Percentiles rank a stretch among this genome's conserved stretches.
Evolutionary conservation across 768 basidiomycete genomes (phyloP).

Genomic region (Fomitopsis serialis): DNA sequence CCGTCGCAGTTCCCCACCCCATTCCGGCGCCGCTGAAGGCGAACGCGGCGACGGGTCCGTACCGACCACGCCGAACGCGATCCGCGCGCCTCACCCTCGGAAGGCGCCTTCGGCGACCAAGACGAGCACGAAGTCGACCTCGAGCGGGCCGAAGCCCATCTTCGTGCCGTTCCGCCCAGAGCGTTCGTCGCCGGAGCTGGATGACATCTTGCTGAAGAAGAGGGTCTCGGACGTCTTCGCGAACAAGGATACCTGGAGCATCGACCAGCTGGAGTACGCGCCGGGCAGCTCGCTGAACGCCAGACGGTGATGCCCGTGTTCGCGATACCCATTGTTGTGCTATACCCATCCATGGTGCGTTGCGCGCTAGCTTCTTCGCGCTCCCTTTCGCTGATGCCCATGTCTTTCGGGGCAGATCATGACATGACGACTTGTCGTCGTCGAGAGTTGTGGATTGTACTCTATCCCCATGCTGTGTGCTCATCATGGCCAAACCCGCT

Average conservation of each 20-base stretch:
- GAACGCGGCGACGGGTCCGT: conserved; percentile 4
- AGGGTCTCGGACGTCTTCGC: conserved; percentile 24
- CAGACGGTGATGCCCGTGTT: conserved; percentile 12
- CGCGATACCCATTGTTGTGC: conserved; percentile 15
- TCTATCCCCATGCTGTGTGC: not conserved
- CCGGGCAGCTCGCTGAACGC: conserved; percentile 6
- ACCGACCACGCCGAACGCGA: conserved; percentile 5
- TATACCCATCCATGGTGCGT: conserved; percentile 16
- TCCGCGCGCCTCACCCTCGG: conserved; percentile 23
- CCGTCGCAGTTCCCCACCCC: conserved; percentile 43
- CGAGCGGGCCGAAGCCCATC: conserved; percentile 23
- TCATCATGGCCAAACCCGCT: not conserved
- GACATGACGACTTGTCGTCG: not conserved
- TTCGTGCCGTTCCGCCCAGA: conserved; percentile 49
- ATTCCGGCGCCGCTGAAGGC: conserved; percentile 29
- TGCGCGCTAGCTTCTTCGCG: conserved; percentile 6
- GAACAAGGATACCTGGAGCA: conserved; percentile 23
- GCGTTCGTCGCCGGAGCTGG: conserved; percentile 51
- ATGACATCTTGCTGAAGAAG: conserved; percentile 36
- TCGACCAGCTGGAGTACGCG: conserved; percentile 16
- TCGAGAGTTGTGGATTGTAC: not conserved
- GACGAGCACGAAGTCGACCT: conserved; percentile 5
- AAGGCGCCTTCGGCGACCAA: conserved; percentile 7
- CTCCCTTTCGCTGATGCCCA: conserved; percentile 3
- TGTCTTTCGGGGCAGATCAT: conserved; percentile 8